Base-by-base conservation (phyloP, 805 yeast species). In the Dipodascopsis uninucleata region DNA sequence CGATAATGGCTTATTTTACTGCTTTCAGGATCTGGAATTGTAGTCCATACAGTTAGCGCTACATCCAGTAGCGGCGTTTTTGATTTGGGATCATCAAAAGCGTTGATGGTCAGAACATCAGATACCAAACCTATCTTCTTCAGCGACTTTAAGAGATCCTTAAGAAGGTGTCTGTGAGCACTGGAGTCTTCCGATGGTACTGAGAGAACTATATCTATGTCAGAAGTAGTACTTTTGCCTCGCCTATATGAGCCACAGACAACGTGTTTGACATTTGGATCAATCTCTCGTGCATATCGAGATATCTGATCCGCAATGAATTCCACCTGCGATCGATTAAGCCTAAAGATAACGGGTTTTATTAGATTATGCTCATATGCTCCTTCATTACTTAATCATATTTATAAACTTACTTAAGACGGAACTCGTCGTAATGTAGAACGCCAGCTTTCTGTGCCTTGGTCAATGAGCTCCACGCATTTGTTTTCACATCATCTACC, bases 231-330 rank as follows among this genome's bases (percentile, higher is more conserved):
- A 2, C 22, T 14, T 3, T 28, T 26, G n/a, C 57, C 57, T 7
- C 57, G 47, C 6, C 57, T 44, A 37, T 41, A 53, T 9, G 58
- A 56, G 7, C 57, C 57, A 24, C 50, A 42, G 8, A 53, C 25
- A 4, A 39, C 31, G 4, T 37, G 25, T 14, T 25, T 23, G 2
- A 35, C 51, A 7, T 28, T 22, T n/a, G 37, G 40, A 18, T 39
- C 38, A 18, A 44, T 38, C 17, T 20, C 35, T 16, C 18, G 36
- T 7, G 48, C 47, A 16, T 34, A 35, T 7, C 36, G 36, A 16
- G 31, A 12, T 16, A 53, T 44, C 8, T 17, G 20, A 22, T 36
- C 29, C 21, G 34, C 55, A 28, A 51, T 48, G 16, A 12, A 31
- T 5, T 31, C 23, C 22, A 53, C 57, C 23, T 52, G 48, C 12